These are phyloP conservation scores for Hymenoscyphus linearis DNA, from an alignment of 2,329 filamentous ascomycete species.

Conservation along the genomic window DNA sequence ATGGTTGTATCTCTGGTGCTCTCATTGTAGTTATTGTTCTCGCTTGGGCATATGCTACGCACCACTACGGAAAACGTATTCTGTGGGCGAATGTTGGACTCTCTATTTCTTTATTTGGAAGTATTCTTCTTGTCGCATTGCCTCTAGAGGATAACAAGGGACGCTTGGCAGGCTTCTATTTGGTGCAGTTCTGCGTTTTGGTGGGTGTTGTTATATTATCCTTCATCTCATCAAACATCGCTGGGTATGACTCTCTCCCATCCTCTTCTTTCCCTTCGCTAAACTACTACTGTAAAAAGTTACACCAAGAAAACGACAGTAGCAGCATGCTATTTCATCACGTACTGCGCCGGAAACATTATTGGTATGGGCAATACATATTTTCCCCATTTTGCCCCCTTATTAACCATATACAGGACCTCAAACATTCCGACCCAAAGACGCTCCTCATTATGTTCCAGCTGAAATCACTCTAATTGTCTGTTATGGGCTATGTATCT, in stretches of 20 bases:
- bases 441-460: slow-evolving; percentile 39
- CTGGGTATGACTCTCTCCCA: slow-evolving; percentile 26
- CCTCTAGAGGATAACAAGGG: slow-evolving; percentile 33
- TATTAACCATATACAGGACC: slow-evolving; percentile 25
- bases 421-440: slow-evolving; percentile 34
- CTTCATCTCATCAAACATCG: slow-evolving; percentile 40
- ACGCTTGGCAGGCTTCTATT: slow-evolving; percentile 36
- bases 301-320: slow-evolving; percentile 46
- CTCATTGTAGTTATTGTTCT: slow-evolving; percentile 28
- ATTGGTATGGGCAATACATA: slow-evolving; percentile 31
- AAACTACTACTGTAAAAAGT: background rate
- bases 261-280: background rate
- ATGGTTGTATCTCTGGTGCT: slow-evolving; percentile 28
- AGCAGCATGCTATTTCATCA: slow-evolving; percentile 40
- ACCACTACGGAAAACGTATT: slow-evolving; percentile 27
- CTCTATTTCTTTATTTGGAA: slow-evolving; percentile 31
- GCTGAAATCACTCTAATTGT: slow-evolving; percentile 43
- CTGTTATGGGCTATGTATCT: slow-evolving; percentile 18
- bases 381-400: background rate
- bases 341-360: slow-evolving; percentile 50
- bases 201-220: slow-evolving; percentile 31
- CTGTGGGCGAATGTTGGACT: slow-evolving; percentile 33
- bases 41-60: slow-evolving; percentile 24
- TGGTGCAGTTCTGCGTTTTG: slow-evolving; percentile 53
- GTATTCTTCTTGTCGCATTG: slow-evolving; percentile 34